Evolutionary conservation across 306 rosid species (phyloP), one percentile per base, ranked within the genome.

Genomic region (Astragalus glycyphyllos): DNA sequence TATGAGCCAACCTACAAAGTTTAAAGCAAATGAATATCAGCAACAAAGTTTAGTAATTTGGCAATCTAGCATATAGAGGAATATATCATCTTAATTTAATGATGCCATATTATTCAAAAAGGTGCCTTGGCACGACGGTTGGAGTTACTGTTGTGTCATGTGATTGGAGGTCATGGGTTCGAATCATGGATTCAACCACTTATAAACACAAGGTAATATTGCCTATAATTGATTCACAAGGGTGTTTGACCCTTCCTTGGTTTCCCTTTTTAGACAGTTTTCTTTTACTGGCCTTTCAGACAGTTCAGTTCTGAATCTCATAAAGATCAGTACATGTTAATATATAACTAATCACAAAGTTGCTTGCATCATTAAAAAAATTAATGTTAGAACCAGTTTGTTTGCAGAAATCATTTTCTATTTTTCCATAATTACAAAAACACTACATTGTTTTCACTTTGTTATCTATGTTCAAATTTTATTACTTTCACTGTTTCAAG

Each of bases 1-100:
- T 95, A 95, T 14, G 99, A 91, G 63, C 99, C 97, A 87, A 89
- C 87, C 99, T 93, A 77, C 73, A 72, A 77, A 48, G 74, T 81
- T 81, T 47, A 53, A 73, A 69, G 81, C 65, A 81, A 82, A 72
- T 40, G 29, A 79, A 79, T 80, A 37, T 77, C 48, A 54, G 63
- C 49, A 69, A 79, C 54, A 38, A 13, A 44, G 57, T 65, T 54
- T 20, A 69, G 65, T 35, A 60, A 48, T 66, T 50, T 44, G 14
- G 64, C 45, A 78, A 65, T 40, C 68, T 47, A 9, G 78, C 65
- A 45, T 35, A 44, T 58, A 63, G 65, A 72, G 34, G 38, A 61
- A 40, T 5, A 61, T n/a, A 50, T 16, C 26, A 37, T 47, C 50
- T 32, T 16, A 62, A 68, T 48, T 63, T 63, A 56, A 23, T 73